Evolutionary conservation across 345 rosid genomes (phyloP), one percentile per base, ranked within the genome.

Genomic region (Psidium friedrichsthalianum): DNA sequence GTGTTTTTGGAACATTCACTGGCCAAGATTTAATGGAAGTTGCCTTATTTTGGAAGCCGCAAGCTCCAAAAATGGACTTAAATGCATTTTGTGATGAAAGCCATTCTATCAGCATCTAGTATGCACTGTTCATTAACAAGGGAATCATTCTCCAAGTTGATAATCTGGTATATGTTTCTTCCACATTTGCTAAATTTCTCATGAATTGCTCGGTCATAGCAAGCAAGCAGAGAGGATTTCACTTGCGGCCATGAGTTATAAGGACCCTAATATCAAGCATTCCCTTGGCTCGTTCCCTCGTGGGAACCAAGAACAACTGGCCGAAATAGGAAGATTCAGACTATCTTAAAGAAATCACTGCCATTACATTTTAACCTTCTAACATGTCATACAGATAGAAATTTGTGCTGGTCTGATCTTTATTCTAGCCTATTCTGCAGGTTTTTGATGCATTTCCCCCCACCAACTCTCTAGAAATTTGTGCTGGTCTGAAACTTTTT

Each of bases 341-440:
- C 69, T 58, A 13, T 8, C 32, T 58, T n/a, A 2, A 10, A 10
- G 2, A 58, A n/a, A n/a, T 58, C 0, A 58, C 20, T 59, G 6
- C 5, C 18, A 1, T n/a, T 59, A 59, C 27, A 25, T 5, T 2
- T 1, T 11, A 12, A 13, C 8, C 32, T 11, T 2, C 14, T 10
- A 2, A 1, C 9, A 27, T 27, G 74, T 59, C 74, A 3, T 59
- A 3, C 0, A 0, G 2, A 27, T 14, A 27, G 14, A 6, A 1
- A 9, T 3, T 36, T 36, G 10, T 36, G 27, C 6, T 59, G 2
- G 1, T n/a, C 2, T 0, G 36, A 36, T 59, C 11, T 27, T 59
- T n/a, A 59, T 13, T 59, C 69, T 12, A 12, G 36, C 32, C 59
- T 56, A 56, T 13, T 56, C 0, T 25, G 61, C 29, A 11, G 29